Evolutionary conservation across 768 basidiomycete species (phyloP), one percentile per base, ranked within the genome.

Genomic region (Myochromella boudieri): DNA sequence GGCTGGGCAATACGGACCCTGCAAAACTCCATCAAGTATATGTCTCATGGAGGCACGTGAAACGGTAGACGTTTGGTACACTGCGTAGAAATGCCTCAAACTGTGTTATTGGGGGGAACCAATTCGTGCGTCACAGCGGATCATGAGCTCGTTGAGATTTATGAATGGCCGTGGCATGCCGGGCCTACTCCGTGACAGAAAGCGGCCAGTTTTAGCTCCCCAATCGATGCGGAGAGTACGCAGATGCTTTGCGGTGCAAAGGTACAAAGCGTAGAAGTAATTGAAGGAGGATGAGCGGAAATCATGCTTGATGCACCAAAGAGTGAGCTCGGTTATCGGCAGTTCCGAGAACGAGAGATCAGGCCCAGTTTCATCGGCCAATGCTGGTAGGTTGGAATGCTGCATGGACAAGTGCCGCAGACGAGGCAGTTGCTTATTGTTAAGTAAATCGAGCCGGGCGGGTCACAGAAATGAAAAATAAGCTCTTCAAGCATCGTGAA

Each of bases 171-270:
- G 51, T 33, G 49, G 55, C 18, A 8, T 29, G 43, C 58, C 44
- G 51, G 56, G 47, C 34, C 53, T 52, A 38, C 56, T 65, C 33
- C 56, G 55, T 14, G 60, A 60, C 55, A 73, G 67, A 14, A 55
- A 61, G 7, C 50, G 42, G 4, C 73, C 65, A 34, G 69, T 66
- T 15, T 68, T 69, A 1, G 52, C 21, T 2, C 65, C 69, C 58
- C 65, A 70, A 55, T 77, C 75, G 38, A 77, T 63, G 37, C 67
- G 68, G n/a, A 78, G 59, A n/a, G 63, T 60, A 11, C 63, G 67
- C 15, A 78, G 63, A 2, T 63, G 60, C 9, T 59, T 54, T 0
- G 65, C 72, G 26, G 65, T 63, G 17, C 64, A 69, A 29, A 76
- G 68, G 18, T 54, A 48, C 32, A 68, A 52, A 6, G 58, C 46